Percentiles rank a stretch among this genome's conserved stretches.
phyloP scores from a whole-genome alignment of 116 monocot species.

The Zostera marina region DNA sequence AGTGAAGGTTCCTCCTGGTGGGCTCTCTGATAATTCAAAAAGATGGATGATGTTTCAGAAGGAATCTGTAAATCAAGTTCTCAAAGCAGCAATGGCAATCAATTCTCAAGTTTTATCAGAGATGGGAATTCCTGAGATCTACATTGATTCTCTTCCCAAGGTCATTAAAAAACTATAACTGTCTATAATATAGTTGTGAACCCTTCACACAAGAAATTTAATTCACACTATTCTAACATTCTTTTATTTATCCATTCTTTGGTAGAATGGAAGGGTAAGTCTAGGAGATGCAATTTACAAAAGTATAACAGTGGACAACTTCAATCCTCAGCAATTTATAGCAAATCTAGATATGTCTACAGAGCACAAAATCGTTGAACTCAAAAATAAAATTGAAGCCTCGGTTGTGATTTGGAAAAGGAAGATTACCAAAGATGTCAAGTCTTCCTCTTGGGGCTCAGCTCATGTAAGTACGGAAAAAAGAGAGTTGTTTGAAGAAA shows the following conservation, averaged over 20 bases:
- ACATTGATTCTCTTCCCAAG: conserved; percentile 18
- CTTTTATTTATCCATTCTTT: not conserved
- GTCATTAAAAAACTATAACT: conserved; percentile 2
- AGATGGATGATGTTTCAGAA: conserved; percentile 24
- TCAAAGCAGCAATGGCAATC: conserved; percentile 23
- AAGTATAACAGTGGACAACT: conserved; percentile 41
- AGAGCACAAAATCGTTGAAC: conserved; percentile 75
- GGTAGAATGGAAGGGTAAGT: conserved; percentile 66
- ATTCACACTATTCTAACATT: not conserved
- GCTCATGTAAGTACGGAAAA: conserved; percentile 56
- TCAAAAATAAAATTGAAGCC: conserved; percentile 84
- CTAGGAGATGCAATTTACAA: conserved; percentile 70
- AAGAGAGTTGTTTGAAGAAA: conserved; percentile 81
- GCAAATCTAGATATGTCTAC: conserved; percentile 41
- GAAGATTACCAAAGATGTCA: conserved; percentile 66
- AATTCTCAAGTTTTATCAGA: conserved; percentile 18
- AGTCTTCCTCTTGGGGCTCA: conserved; percentile 67
- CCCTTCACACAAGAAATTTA: not conserved
- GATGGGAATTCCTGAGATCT: conserved; percentile 18
- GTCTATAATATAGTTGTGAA: not conserved
- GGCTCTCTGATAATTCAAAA: conserved; percentile 18
- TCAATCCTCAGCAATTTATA: conserved; percentile 54
- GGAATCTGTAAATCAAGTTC: conserved; percentile 20
- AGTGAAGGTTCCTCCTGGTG: conserved; percentile 44
- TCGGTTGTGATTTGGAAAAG: conserved; percentile 80